Evolutionary conservation across 345 rosid species (phyloP), one percentile per base, ranked within the genome.

Genomic region (Heritiera littoralis): DNA sequence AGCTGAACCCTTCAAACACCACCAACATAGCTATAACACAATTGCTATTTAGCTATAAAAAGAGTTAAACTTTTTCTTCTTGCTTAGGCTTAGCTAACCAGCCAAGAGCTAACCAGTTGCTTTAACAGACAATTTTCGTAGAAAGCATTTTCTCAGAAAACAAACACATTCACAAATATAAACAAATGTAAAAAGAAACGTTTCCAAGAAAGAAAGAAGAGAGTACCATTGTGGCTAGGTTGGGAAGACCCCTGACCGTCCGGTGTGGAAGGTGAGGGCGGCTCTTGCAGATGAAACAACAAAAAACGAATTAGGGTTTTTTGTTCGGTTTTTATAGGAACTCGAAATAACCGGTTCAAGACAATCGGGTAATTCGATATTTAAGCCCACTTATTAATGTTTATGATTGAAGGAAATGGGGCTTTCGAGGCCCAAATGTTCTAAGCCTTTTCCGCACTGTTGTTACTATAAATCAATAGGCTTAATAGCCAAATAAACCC

Each of bases 71-170:
- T 1, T 51, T 55, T 71, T 15, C 41, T 23, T 60, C 41, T 51
- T 7, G 41, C 0, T 30, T 15, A 30, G 60, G 38, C 38, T 35
- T 35, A 35, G 38, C 75, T 23, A 32, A 46, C 18, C 58, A 28
- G 51, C 51, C 51, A 4, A 40, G 43, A 3, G 43, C 6, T 40
- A 4, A 48, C 13, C 51, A 48, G 2, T 9, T 48, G 10, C 61
- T 71, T 30, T 12, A 72, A 17, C 17, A 38, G 7, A 38, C 10
- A 54, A 60, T 5, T 35, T 2, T 38, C 1, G 20, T 2, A 38
- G 48, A 54, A 18, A 5, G 32, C 49, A 73, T 18, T 73, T 72
- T 55, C 76, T 6, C 64, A 38, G 49, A 45, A 73, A 73, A 73
- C 64, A 73, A 55, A 73, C 76, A 55, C 15, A 38, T 10, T 49